Conservation (phyloP, 192 early-diverging fungal genomes). For the Phycomyces blakesleeanus region DNA sequence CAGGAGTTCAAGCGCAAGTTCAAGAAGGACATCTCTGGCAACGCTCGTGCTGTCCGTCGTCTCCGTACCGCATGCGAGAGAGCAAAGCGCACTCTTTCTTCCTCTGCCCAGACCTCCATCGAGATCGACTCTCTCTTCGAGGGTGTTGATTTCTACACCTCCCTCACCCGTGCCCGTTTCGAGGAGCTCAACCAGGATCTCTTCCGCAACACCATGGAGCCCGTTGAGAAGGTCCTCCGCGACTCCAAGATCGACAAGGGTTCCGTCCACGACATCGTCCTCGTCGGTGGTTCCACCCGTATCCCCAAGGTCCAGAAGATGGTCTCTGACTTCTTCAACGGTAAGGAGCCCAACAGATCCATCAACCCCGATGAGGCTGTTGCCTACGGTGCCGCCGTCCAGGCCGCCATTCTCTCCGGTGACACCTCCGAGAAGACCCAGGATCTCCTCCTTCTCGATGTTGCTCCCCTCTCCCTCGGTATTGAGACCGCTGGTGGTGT, state of each 20-base stretch:
- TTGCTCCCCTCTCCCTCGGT: constrained; percentile 94
- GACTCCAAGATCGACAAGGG: constrained; percentile 97
- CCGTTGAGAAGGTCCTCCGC: constrained; percentile 94
- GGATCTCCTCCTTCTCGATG: constrained; percentile 92
- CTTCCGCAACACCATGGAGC: constrained; percentile 94
- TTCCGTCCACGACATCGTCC: constrained; percentile 90
- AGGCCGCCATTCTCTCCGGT: constrained; percentile 95
- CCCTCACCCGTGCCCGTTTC: constrained; percentile 98
- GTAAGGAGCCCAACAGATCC: constrained; percentile 98
- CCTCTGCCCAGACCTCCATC: constrained; percentile 92
- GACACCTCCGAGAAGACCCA: constrained; percentile 96
- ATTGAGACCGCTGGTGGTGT: constrained; percentile 98
- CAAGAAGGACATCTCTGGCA: constrained; percentile 92
- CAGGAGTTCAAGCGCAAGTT: constrained; percentile 99
- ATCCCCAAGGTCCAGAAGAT: constrained; percentile 99
- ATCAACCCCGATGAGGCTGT: constrained; percentile 99
- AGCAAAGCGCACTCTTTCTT: constrained; percentile 96
- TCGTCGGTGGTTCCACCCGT: constrained; percentile 99
- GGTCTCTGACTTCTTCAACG: constrained; percentile 98
- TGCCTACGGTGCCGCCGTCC: constrained; percentile 97
- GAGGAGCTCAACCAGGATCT: constrained; percentile 98
- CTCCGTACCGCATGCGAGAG: constrained; percentile 98
- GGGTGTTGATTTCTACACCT: constrained; percentile 98
- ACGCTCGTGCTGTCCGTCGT: constrained; percentile 94
- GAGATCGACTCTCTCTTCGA: constrained; percentile 98